Base-by-base conservation (phyloP, 257 asterid genomes). In the Primulina tabacum region DNA sequence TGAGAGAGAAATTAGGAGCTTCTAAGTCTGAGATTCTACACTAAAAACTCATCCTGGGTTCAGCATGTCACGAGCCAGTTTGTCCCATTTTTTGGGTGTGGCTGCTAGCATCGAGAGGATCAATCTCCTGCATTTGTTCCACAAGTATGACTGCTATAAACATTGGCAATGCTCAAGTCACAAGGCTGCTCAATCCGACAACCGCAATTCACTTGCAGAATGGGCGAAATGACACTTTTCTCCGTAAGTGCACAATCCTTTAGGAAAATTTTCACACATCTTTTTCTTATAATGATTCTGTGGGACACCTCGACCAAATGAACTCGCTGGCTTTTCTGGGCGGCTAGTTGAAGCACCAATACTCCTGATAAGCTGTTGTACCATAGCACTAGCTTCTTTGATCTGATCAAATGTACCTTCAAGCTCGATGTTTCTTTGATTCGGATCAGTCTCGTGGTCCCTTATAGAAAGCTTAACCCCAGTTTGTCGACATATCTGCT, bases 371-470 rank as follows among this genome's bases (percentile, higher is more conserved):
- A 85, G 78, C 18, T 83, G 83, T 2, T 80, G 82, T 9, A 83
- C 88, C 88, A 81, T 79, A 0, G 71, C 40, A 62, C 83, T 81
- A 16, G 90, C 90, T 63, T 81, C 81, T 72, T 83, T 75, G 60
- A 85, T 85, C 82, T 83, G 90, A 71, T 86, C 88, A 14, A 86
- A 86, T 2, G 83, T 77, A 6, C 87, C 91, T 68, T 86, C 88
- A n/a, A 86, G 87, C 83, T 81, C 88, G 17, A 86, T 86, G 62
- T 83, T 83, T 77, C 67, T 82, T 65, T 61, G 80, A 53, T 65
- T 81, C 7, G 88, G 77, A 69, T 83, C 81, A 0, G 81, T 67
- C 14, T 83, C 88, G 8, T 83, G 90, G 64, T 85, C 90, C 71
- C 73, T 79, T 60, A 85, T 75, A 1, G 86, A 73, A 12, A 85